Evolutionary conservation across 768 basidiomycete genomes (phyloP).

Genomic region (Sarcodon sp.): DNA sequence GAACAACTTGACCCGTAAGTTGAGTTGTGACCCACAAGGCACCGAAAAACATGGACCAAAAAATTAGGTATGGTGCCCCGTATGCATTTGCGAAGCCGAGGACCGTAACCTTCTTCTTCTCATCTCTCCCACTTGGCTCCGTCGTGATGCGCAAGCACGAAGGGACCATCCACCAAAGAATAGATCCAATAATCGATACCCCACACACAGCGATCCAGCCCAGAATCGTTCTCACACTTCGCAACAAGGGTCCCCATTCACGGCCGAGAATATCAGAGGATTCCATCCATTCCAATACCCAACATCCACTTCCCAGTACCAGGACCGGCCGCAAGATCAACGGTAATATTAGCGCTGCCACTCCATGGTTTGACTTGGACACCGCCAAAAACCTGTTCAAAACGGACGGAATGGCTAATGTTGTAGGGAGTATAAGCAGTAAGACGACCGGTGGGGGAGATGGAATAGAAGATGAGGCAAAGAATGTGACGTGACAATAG

Average conservation of each 20-base stretch:
- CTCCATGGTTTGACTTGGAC: conserved; percentile 63
- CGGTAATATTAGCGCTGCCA: conserved; percentile 53
- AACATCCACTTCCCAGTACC: conserved; percentile 47
- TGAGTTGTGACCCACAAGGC: conserved; percentile 58
- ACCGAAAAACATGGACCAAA: conserved; percentile 57
- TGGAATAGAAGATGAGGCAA: conserved; percentile 56
- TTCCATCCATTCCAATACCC: conserved; percentile 77
- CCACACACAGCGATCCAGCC: conserved; percentile 44
- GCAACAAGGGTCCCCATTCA: conserved; percentile 29
- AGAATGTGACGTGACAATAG: conserved; percentile 85
- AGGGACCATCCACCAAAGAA: conserved; percentile 62
- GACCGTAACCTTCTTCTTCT: conserved; percentile 37
- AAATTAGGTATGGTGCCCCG: conserved; percentile 78
- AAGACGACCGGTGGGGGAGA: conserved; percentile 51
- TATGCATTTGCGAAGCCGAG: conserved; percentile 85
- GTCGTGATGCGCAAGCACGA: conserved; percentile 57
- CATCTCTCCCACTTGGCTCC: conserved; percentile 14
- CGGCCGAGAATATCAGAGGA: conserved; percentile 32
- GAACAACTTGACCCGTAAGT: conserved; percentile 70
- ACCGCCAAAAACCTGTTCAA: conserved; percentile 45
- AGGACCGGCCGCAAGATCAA: conserved; percentile 46
- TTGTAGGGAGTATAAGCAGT: conserved; percentile 39
- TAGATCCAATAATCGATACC: conserved; percentile 37
- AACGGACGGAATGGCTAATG: conserved; percentile 41
- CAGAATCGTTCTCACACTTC: conserved; percentile 42